Base-by-base conservation (phyloP, 1,139 yeast genomes). In the Scheffersomyces illinoinensis region DNA sequence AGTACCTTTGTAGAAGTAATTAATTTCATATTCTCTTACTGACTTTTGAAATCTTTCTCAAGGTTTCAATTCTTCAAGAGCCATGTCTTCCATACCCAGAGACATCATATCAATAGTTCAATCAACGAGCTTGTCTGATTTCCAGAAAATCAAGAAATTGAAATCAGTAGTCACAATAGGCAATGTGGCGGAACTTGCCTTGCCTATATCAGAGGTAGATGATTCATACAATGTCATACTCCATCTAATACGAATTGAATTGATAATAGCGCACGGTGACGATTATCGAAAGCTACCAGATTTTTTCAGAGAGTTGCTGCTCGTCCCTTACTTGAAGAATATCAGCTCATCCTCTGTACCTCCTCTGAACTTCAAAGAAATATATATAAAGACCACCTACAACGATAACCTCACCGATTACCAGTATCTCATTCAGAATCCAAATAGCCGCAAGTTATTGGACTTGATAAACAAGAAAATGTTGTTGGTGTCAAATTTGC, bases 401-500 rank as follows among this genome's bases (percentile, higher is more conserved):
- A 64, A 65, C 48, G 77, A 74, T 56, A 62, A 78, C 50, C 59
- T 62, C 53, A 68, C 76, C 2, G 83, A 79, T 63, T 76, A 67
- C 62, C 75, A 72, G 58, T 71, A 67, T 55, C 61, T 78, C n/a
- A 60, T 71, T 4, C 64, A 68, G 23, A 59, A 53, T 18, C 65
- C 64, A 2, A 66, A 66, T 49, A 59, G 65, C n/a, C 59, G 61
- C 24, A 70, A 71, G 53, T 64, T 78, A 20, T 71, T 77, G 52
- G 83, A 78, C 49, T 69, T 79, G 60, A 70, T 78, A 26, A 76
- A 77, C 61, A 78, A 78, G 61, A 79, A 79, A 62, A 64, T 78
- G 53, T 65, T 74, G n/a, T 61, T 73, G 21, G 58, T 71, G 2
- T 72, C 70, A 52, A 62, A 65, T 53, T 53, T 68, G 8, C 66